Base-by-base conservation (phyloP, 495 filamentous ascomycete genomes). In the Aspergillus cavernicola region DNA sequence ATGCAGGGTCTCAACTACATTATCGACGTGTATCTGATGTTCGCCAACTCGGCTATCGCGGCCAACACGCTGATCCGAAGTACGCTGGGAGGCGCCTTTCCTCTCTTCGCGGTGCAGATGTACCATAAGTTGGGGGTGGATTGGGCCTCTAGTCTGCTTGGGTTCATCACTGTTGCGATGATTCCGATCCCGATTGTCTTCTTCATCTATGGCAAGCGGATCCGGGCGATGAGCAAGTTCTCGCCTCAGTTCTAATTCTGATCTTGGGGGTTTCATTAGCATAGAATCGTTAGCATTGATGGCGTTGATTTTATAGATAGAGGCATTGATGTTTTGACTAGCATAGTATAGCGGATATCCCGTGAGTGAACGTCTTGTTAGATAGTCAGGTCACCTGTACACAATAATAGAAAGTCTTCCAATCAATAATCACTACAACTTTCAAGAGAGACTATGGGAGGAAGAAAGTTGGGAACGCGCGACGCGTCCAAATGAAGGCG, bases 111-210 rank as follows among this genome's bases (percentile, higher is more conserved):
- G 0, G 72, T 60, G 15, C 79, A 80, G 45, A 73, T 88, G 75
- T 87, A 82, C 40, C 69, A 79, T 24, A 80, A 77, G 16, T 65
- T 87, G 10, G 86, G 84, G 1, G 81, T 87, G 6, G 69, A 68
- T 4, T 87, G 85, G 69, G 86, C 83, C 3, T 83, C 80, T 4
- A 82, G 77, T 64, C 68, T 89, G 38, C 72, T 89, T 22, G 87
- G 78, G 0, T 87, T 86, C 46, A 71, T 90, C 36, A 76, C 80
- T 3, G 58, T 80, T 20, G 73, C 80, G 6, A 76, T 90, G 69
- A 73, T 89, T 10, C 87, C 86, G 0, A 82, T 89, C 18, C 87
- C 87, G 5, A 72, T 86, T 44, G 57, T 87, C 24, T 90, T 92
- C 65, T 89, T 74, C 57, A 65, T 80, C n/a, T 89, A 80, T 56